Percentiles rank a stretch among this genome's conserved stretches.
These are phyloP conservation scores for Phaeolepiota aurea DNA, from an alignment of 768 basidiomycete genomes.

Conservation along the genomic window DNA sequence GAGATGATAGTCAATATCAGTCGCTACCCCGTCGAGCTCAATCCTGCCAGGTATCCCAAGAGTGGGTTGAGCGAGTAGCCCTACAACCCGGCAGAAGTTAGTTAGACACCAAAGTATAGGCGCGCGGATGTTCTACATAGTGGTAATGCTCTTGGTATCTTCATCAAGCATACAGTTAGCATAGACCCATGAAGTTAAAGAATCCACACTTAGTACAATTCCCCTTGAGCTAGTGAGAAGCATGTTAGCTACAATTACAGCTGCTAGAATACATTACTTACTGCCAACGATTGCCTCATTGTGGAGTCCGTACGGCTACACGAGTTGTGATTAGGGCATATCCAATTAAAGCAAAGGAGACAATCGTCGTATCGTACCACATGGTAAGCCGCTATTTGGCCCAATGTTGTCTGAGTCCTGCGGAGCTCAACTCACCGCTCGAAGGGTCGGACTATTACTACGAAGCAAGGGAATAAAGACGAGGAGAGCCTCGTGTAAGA, in stretches of 20 bases:
- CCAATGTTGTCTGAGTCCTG: not conserved
- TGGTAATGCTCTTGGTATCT: no score
- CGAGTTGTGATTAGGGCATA: not conserved
- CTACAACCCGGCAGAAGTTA: not conserved
- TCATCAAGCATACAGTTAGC: no score
- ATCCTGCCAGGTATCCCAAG: not conserved
- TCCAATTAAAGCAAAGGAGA: not conserved
- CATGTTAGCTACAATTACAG: not conserved
- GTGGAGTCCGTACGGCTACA: not conserved
- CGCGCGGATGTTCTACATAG: not conserved
- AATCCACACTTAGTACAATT: no score
- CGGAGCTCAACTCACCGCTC: not conserved
- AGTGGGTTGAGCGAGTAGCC: not conserved
- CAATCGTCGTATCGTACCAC: not conserved
- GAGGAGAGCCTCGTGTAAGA: not conserved
- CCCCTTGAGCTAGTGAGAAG: not conserved
- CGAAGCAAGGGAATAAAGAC: not conserved
- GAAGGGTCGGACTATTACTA: not conserved
- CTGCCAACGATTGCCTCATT: not conserved
- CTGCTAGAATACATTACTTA: not conserved
- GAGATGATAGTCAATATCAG: conserved; percentile 2
- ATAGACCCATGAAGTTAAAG: no score
- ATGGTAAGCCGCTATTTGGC: not conserved
- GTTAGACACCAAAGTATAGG: not conserved
- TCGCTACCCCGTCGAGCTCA: not conserved